Percentiles rank a stretch among this genome's conserved stretches.
These are phyloP conservation scores for Mycotypha africana DNA, from an alignment of 371 early-diverging fungal genomes.

Conservation along the genomic window DNA sequence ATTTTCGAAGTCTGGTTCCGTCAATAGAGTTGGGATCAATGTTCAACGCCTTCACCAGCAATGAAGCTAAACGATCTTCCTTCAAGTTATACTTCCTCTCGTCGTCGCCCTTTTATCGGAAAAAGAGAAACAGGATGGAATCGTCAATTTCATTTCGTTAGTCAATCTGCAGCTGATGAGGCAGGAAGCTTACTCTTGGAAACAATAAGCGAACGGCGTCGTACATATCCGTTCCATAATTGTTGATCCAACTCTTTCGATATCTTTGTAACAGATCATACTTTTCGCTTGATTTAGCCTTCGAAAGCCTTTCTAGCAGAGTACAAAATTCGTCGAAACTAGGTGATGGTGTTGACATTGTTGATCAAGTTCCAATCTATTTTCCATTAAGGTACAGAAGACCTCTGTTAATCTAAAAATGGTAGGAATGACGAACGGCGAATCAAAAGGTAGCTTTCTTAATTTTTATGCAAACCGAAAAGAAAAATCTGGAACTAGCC, in stretches of 20 bases:
- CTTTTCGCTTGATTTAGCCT: not conserved
- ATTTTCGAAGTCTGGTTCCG: conserved; percentile 53
- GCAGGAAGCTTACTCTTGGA: conserved; percentile 3
- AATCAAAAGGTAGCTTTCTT: too few species aligned
- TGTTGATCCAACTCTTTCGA: not conserved
- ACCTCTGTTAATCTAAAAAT: too few species aligned
- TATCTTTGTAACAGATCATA: not conserved
- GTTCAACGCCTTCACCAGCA: conserved; percentile 56
- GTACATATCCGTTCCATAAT: not conserved
- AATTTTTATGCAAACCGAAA: too few species aligned
- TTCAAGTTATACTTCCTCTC: conserved; percentile 60
- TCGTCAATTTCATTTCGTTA: too few species aligned
- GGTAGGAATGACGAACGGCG: too few species aligned
- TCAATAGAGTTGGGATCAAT: conserved; percentile 45
- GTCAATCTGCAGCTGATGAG: too few species aligned
- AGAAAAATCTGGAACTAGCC: too few species aligned
- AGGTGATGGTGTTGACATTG: not conserved
- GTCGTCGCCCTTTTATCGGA: conserved; percentile 49
- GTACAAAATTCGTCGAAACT: not conserved
- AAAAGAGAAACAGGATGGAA: too few species aligned
- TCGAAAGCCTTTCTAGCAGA: not conserved
- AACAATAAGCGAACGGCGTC: conserved; percentile 1
- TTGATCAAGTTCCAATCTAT: not conserved
- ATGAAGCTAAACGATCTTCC: conserved; percentile 58
- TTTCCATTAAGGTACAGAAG: too few species aligned